Evolutionary conservation across 176 grass and related monocot species (phyloP).

Genomic region (Rhipidocladum racemiflorum): DNA sequence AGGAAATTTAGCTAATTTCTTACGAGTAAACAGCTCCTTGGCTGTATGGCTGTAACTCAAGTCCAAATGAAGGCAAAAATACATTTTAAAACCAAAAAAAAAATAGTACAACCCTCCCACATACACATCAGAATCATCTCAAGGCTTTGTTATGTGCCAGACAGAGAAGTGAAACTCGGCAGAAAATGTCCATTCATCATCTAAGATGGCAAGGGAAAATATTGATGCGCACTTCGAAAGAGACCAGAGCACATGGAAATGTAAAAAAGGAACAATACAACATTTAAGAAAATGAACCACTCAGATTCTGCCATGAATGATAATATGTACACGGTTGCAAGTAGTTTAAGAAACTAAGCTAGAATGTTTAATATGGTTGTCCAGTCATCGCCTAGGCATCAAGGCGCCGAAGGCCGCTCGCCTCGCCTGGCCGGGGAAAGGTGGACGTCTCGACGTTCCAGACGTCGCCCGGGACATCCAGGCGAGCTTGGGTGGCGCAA

Average conservation of each 20-base stretch:
- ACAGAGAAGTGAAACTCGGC: background rate
- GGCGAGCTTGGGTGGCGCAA: too few relatives aligned
- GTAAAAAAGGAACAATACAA: background rate
- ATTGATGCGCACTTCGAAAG: slow-evolving; percentile 1
- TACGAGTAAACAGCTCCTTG: background rate
- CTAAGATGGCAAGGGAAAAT: background rate
- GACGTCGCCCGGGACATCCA: too few relatives aligned
- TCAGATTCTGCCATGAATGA: background rate
- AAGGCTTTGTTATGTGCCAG: background rate
- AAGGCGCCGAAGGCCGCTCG: too few relatives aligned
- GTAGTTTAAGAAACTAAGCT: background rate
- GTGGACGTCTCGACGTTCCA: too few relatives aligned
- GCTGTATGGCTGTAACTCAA: background rate
- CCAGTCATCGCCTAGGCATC: too few relatives aligned
- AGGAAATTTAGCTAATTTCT: background rate
- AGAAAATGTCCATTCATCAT: background rate
- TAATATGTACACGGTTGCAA: background rate
- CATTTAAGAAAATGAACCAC: slow-evolving; percentile 3
- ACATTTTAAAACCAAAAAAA: background rate
- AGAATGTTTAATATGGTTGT: too few relatives aligned
- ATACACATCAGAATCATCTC: background rate
- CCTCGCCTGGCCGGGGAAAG: too few relatives aligned
- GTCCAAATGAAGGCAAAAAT: background rate
- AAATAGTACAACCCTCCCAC: background rate
- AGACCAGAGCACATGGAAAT: background rate